Evolutionary conservation across 2,329 filamentous ascomycete genomes (phyloP), one percentile per base, ranked within the genome.

Genomic region (Alternaria atra): DNA sequence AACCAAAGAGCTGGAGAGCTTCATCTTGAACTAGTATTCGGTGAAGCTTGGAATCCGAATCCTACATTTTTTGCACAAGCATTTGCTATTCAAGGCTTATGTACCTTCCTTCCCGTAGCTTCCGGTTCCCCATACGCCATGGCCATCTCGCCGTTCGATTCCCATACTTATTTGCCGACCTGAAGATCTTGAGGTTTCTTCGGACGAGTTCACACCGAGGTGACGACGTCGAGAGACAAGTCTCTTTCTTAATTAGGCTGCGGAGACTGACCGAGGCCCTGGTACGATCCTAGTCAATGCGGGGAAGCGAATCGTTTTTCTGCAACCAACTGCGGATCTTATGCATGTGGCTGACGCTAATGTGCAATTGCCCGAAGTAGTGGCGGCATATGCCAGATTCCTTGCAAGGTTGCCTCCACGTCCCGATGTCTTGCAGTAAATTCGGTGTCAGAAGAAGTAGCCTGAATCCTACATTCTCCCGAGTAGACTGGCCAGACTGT

Each of bases 171-270:
- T 20, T 17, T 50, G 46, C 46, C 46, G 46, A 17, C 13, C 7
- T 50, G 20, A n/a, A 35, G 32, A 50, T 37, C 30, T 35, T 1
- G 30, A 35, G 12, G 6, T 27, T 15, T 20, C 6, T 12, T 61
- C 61, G 63, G 61, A 20, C 2, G 40, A 64, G 44, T 20, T 43
- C 9, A 40, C 13, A 43, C 61, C 64, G 64, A 66, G 58, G 55
- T 59, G 53, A 61, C 64, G 62, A 57, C 50, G 42, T 42, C 23
- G 20, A 35, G 46, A 12, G 34, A 35, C 34, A 1, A 34, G 9
- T 47, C 15, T 37, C 34, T 1, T 20, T 35, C 1, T 47, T 40
- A 23, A 20, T 20, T 20, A 20, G 34, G 35, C 15, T 30, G 50
- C 30, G 55, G 50, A 57, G 47, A n/a, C 27, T 27, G 58, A 29